These are phyloP conservation scores for Penicillium sp. DNA, from an alignment of 2,329 filamentous ascomycete genomes.

Conservation along the genomic window DNA sequence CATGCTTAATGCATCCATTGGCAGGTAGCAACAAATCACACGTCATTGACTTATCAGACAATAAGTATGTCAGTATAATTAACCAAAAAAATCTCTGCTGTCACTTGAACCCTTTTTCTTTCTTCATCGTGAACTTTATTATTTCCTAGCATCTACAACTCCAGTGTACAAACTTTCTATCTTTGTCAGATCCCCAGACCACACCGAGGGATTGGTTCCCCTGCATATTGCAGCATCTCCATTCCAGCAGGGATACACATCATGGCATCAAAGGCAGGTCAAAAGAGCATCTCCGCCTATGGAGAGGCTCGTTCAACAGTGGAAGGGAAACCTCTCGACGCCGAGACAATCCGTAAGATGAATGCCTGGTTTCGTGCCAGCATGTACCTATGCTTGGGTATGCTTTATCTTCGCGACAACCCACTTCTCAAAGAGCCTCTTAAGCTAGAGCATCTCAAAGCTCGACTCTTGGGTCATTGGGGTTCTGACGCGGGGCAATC, in stretches of 20 bases:
- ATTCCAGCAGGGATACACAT: not conserved
- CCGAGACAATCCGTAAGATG: constrained; percentile 65
- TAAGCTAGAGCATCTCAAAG: constrained; percentile 68
- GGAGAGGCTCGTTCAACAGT: constrained; percentile 65
- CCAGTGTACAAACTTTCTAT: not conserved
- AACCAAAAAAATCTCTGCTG: not conserved
- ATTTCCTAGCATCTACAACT: not conserved
- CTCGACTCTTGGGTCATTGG: constrained; percentile 72
- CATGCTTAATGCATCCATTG: no score
- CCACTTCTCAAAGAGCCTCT: constrained; percentile 68
- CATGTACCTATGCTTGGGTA: constrained; percentile 71
- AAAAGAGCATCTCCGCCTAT: constrained; percentile 61
- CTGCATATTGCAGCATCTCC: not conserved
- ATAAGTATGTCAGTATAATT: not conserved
- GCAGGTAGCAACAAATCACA: not conserved
- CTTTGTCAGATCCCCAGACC: not conserved
- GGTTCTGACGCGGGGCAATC: constrained; percentile 77
- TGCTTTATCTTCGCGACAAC: constrained; percentile 76
- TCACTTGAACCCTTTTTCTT: not conserved
- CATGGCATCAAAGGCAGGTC: constrained; percentile 33
- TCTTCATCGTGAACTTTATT: not conserved
- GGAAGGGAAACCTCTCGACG: constrained; percentile 58
- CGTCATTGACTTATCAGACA: constrained; percentile 6
- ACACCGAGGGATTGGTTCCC: not conserved
- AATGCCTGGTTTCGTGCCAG: constrained; percentile 72